phyloP scores from a whole-genome alignment of 73 alveolate genomes.

The Paraurostyla sp. region DNA sequence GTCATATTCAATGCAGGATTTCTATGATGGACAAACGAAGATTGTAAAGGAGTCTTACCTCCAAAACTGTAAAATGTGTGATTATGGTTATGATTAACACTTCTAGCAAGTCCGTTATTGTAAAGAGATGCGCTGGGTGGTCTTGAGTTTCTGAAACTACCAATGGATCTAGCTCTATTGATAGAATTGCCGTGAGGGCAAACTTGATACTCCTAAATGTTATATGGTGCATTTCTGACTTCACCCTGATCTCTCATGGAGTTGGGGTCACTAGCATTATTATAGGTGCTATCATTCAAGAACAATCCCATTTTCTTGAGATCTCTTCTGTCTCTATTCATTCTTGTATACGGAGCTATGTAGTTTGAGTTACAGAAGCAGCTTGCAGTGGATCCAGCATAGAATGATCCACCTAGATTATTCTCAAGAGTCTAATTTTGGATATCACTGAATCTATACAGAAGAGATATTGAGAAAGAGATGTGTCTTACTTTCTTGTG shows the following conservation, averaged over 20 bases:
- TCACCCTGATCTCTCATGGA: slow-evolving; percentile 67
- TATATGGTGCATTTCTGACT: slow-evolving; percentile 57
- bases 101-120: too few species aligned
- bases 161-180: neutral
- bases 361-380: neutral
- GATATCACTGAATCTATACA: neutral
- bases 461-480: neutral
- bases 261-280: slow-evolving; percentile 69
- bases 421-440: neutral
- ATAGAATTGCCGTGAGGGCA: neutral
- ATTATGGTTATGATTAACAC: neutral
- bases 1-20: neutral
- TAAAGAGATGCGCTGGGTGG: neutral
- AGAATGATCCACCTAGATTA: neutral
- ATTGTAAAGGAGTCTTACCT: slow-evolving; percentile 36
- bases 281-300: slow-evolving; percentile 61
- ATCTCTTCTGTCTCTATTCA: slow-evolving; percentile 45
- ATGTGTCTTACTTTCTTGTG: slow-evolving; percentile 30
- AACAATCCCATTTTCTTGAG: neutral
- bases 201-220: neutral
- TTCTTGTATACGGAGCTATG: slow-evolving; percentile 40
- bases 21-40: neutral
- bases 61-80: slow-evolving; percentile 58
- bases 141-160: neutral
- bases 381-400: slow-evolving; percentile 3